Evolutionary conservation across 2,329 filamentous ascomycete species (phyloP).

Genomic region (Aaosphaeria pasadenensis): DNA sequence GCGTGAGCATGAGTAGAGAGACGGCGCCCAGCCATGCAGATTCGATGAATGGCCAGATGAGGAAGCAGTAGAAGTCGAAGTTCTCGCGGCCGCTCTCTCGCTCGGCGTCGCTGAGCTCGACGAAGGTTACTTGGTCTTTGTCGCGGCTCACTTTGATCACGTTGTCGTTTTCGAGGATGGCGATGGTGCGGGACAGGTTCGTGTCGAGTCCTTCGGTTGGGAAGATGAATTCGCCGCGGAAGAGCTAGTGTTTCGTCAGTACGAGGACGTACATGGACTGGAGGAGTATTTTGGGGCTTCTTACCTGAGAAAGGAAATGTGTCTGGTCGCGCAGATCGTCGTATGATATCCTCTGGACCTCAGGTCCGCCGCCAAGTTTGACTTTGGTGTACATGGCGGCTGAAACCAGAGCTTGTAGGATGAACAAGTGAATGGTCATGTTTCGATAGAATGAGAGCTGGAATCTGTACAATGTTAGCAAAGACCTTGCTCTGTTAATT

Average conservation of each 20-base stretch:
- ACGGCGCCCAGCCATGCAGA: conserved; percentile 89
- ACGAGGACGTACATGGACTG: conserved; percentile 8
- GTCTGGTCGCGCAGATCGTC: conserved; percentile 74
- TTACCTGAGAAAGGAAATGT: conserved; percentile 71
- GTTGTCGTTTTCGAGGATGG: conserved; percentile 72
- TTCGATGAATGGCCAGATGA: conserved; percentile 98
- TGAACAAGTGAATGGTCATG: conserved; percentile 98
- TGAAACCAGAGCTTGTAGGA: conserved; percentile 86
- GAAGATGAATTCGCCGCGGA: conserved; percentile 97
- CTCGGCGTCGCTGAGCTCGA: conserved; percentile 76
- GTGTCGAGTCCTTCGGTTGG: conserved; percentile 75
- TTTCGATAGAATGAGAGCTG: conserved; percentile 98
- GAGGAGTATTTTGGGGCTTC: conserved; percentile 22
- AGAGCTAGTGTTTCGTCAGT: conserved; percentile 54
- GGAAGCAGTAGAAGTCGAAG: conserved; percentile 97
- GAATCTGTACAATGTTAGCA: conserved; percentile 52
- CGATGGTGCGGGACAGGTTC: conserved; percentile 79
- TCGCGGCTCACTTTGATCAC: conserved; percentile 67
- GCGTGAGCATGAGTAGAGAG: conserved; percentile 80
- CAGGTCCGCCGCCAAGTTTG: conserved; percentile 83
- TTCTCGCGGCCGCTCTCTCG: conserved; percentile 81
- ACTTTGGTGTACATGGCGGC: conserved; percentile 87
- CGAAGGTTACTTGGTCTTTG: conserved; percentile 50
- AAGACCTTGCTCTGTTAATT: background rate
- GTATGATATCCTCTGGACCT: conserved; percentile 76